These are phyloP conservation scores for Trapa bicornis DNA, from an alignment of 345 rosid genomes.

Conservation along the genomic window DNA sequence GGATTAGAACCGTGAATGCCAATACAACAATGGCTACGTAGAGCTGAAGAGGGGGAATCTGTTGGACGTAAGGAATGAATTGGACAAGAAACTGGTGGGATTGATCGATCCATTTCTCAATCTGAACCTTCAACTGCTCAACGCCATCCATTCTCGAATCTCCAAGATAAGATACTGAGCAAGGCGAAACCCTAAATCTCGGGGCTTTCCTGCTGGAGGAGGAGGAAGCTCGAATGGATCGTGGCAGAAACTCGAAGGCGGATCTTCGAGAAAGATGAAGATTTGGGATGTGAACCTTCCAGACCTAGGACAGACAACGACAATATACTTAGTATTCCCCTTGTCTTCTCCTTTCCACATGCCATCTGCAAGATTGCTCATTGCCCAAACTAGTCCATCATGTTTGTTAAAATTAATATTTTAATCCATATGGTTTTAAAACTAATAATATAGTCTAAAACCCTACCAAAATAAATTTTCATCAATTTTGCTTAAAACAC, in stretches of 20 bases:
- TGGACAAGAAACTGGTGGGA: conserved; percentile 35
- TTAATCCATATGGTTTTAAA: too few relatives aligned
- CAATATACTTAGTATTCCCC: not conserved
- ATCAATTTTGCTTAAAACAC: too few relatives aligned
- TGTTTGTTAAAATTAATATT: too few relatives aligned
- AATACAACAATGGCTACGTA: conserved; percentile 45
- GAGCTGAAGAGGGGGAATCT: conserved; percentile 53
- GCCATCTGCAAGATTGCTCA: too few relatives aligned
- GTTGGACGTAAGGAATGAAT: conserved; percentile 33
- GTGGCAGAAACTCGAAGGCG: not conserved
- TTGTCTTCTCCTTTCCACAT: not conserved
- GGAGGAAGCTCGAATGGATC: not conserved
- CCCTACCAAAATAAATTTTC: too few relatives aligned
- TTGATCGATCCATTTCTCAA: conserved; percentile 26
- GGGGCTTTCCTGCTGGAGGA: not conserved
- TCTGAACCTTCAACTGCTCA: conserved; percentile 33
- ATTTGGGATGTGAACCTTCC: not conserved
- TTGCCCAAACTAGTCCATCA: too few relatives aligned
- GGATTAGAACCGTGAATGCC: conserved; percentile 33
- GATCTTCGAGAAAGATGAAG: not conserved
- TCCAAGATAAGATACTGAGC: not conserved
- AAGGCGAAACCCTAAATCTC: not conserved
- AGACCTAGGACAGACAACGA: not conserved
- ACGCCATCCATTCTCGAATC: conserved; percentile 36
- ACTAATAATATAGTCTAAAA: too few relatives aligned